Conservation (phyloP, 2,329 filamentous ascomycete genomes). For the Pyricularia grisea region DNA sequence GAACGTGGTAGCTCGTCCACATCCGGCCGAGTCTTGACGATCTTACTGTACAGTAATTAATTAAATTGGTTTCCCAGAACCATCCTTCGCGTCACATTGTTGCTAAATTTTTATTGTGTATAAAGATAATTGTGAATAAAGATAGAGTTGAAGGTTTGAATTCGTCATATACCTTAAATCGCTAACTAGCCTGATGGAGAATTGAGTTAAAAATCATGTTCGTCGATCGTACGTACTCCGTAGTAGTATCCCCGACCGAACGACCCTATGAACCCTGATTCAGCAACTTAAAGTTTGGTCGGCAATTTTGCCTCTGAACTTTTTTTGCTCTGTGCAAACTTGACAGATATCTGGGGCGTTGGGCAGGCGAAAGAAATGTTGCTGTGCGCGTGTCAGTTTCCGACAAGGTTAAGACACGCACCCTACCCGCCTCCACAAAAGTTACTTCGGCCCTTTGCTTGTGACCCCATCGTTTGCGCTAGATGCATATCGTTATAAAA, state of each 20-base stretch:
- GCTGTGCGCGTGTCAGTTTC: not conserved
- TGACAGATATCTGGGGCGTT: not conserved
- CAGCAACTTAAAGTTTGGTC: too few relatives aligned
- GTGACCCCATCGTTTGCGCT: not conserved
- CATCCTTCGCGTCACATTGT: not conserved
- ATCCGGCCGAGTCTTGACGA: not conserved
- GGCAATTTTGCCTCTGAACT: not conserved
- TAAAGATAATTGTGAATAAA: not conserved
- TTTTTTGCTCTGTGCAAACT: not conserved
- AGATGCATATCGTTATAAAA: not conserved
- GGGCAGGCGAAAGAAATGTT: not conserved
- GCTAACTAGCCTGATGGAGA: not conserved
- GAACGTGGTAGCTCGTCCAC: not conserved
- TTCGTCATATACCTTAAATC: not conserved
- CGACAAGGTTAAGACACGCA: not conserved
- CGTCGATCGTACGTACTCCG: not conserved
- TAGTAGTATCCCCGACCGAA: not conserved
- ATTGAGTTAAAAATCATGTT: not conserved
- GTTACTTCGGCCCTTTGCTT: not conserved
- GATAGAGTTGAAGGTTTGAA: not conserved
- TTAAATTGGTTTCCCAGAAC: not conserved
- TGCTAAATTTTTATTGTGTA: too few relatives aligned
- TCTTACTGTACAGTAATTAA: not conserved
- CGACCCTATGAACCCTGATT: too few relatives aligned
- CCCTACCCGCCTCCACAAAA: not conserved